Evolutionary conservation across 257 asterid species (phyloP).

Genomic region (Solanum lycopersicoides): DNA sequence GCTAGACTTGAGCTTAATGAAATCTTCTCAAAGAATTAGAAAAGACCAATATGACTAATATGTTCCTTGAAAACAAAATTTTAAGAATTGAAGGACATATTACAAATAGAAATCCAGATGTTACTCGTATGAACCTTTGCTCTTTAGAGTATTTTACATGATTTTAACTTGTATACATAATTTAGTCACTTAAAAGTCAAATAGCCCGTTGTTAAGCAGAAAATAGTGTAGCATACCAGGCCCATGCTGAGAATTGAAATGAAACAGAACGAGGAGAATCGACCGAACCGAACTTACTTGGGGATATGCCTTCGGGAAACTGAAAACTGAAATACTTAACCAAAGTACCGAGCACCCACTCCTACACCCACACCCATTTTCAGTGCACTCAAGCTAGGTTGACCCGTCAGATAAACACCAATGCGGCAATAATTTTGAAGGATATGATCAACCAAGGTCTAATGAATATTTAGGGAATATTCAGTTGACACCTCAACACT

Average conservation of each 20-base stretch:
- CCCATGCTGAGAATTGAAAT: not conserved
- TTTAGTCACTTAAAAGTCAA: not conserved
- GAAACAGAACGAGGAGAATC: not conserved
- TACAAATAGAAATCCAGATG: not conserved
- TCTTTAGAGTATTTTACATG: not conserved
- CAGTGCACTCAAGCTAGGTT: not conserved
- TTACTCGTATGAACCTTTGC: not conserved
- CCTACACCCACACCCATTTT: not conserved
- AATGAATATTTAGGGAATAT: not conserved
- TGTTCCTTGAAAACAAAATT: not conserved
- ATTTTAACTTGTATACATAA: not conserved
- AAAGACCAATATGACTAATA: not conserved
- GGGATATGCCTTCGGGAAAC: not conserved
- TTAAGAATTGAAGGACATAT: not conserved
- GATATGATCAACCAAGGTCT: not conserved
- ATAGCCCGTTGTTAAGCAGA: not conserved
- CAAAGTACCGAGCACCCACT: not conserved
- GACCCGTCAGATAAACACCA: not conserved
- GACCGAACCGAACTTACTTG: not conserved
- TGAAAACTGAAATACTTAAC: not conserved
- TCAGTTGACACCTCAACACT: not conserved
- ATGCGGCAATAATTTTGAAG: not conserved
- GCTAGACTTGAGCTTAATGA: not conserved
- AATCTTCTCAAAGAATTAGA: not conserved
- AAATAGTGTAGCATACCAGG: not conserved